Evolutionary conservation across 2,329 filamentous ascomycete species (phyloP), one percentile per base, ranked within the genome.

Genomic region (Colletotrichum sp.): DNA sequence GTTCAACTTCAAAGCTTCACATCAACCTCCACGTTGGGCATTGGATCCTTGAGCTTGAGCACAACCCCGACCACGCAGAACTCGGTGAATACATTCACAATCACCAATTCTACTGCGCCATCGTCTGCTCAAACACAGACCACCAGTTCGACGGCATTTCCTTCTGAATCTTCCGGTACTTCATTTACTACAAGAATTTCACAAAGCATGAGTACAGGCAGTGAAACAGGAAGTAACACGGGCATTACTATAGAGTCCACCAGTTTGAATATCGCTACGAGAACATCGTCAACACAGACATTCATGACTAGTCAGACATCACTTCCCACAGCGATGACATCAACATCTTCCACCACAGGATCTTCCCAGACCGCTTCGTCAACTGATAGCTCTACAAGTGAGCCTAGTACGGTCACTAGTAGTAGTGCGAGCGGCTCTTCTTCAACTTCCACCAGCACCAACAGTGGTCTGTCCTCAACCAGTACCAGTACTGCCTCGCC

Each of bases 281-380:
- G 10, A 13, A n/a, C 18, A 49, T 3, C 44, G n/a, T 21, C 44
- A 49, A 36, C 34, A 36, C 34, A 34, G 13, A 34, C 18, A n/a
- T 12, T 2, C 44, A 49, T 21, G 3, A 4, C 18, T 3, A 49
- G 18, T 13, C 9, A 5, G 1, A 44, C 9, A 44, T 44, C 39
- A 44, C 39, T 44, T 44, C 9, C 18, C 39, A 44, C 39, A 6
- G 39, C 18, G 1, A 10, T 2, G 12, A 1, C 44, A 49, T 44
- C 44, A 49, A 49, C 0, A n/a, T 21, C 2, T 49, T 21, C 9
- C 10, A 4, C n/a, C 0, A 4, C 0, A 13, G 44, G 6, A 21
- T 49, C n/a, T 2, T 13, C 44, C n/a, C 44, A 3, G 44, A 8
- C 10, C n/a, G n/a, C 10, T 12, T 21, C 44, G 3, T 13, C n/a